Evolutionary conservation across 805 yeast genomes (phyloP).

Genomic region (Yarrowia bubula): DNA sequence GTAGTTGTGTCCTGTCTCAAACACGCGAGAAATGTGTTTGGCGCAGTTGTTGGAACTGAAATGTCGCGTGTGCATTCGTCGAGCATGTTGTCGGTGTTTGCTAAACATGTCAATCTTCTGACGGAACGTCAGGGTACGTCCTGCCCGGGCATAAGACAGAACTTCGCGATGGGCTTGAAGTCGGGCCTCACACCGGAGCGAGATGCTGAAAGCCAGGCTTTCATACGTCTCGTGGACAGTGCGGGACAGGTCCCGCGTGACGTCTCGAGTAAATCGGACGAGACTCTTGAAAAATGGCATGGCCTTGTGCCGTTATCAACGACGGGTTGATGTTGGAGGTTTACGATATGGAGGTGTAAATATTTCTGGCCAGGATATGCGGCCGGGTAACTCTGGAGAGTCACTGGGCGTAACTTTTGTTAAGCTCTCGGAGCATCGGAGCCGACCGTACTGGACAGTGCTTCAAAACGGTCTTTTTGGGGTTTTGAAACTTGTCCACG

Average conservation of each 20-base stretch:
- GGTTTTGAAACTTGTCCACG: not conserved
- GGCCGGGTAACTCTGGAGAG: conserved; percentile 4
- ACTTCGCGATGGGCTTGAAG: conserved; percentile 1
- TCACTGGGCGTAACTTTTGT: not conserved
- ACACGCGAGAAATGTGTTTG: not conserved
- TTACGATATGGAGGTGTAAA: not conserved
- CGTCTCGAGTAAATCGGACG: conserved; percentile 8
- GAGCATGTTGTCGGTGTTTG: not conserved
- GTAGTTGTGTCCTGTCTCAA: conserved; percentile 13
- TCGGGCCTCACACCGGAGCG: conserved; percentile 12
- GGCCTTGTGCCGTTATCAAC: not conserved
- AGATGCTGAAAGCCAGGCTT: not conserved
- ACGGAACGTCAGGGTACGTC: conserved; percentile 12
- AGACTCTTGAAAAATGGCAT: conserved; percentile 18
- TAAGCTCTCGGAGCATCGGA: conserved; percentile 4
- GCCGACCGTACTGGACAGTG: not conserved
- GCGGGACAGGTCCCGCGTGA: conserved; percentile 6
- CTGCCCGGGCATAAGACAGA: not conserved
- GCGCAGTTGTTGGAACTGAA: conserved; percentile 16
- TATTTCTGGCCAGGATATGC: not conserved
- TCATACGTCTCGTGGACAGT: conserved; percentile 12
- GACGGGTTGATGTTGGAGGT: not conserved
- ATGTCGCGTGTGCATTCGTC: conserved; percentile 8
- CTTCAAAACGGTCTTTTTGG: not conserved
- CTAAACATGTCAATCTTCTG: conserved; percentile 2